Evolutionary conservation across 2,329 filamentous ascomycete genomes (phyloP), one percentile per base, ranked within the genome.

Genomic region (Fusarium verrucosum): DNA sequence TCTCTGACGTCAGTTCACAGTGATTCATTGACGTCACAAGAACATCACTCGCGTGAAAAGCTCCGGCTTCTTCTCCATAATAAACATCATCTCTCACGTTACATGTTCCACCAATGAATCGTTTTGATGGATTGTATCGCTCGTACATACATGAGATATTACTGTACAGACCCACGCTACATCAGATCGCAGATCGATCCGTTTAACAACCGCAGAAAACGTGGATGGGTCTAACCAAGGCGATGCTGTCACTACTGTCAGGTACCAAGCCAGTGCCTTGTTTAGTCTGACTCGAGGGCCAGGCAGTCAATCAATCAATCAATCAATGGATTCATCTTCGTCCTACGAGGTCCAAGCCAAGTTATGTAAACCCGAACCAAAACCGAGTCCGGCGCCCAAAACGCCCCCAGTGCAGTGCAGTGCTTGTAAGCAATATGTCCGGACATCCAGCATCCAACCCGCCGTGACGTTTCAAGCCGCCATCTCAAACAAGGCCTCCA

Each of bases 11-110:
- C 69, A 71, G 26, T 28, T 28, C 26, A 28, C 26, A 13, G 30
- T 37, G 30, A 23, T 1, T 62, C 51, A 66, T 56, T 71, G 66
- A 71, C 69, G 69, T 71, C 67, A 71, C 42, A 17, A 16, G 30
- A 36, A 26, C 42, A 58, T 57, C 57, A 58, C 25, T n/a, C 51
- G 42, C 43, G 25, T 37, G 49, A 64, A 64, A 68, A 61, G 62
- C 58, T 64, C 66, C 62, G 52, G 52, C 14, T 28, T 58, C 23
- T 64, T 65, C 64, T 43, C 58, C 64, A 61, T 61, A 57, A 42
- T 32, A 33, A 53, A 10, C 64, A 58, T 62, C 56, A 50, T 61
- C 25, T 32, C 22, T 30, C 19, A 32, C 16, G 20, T 49, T 38
- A 26, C 32, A 28, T 37, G 7, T 47, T 47, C 33, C 20, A 49